phyloP scores from a whole-genome alignment of 345 rosid genomes.

The Citrus hindsii region DNA sequence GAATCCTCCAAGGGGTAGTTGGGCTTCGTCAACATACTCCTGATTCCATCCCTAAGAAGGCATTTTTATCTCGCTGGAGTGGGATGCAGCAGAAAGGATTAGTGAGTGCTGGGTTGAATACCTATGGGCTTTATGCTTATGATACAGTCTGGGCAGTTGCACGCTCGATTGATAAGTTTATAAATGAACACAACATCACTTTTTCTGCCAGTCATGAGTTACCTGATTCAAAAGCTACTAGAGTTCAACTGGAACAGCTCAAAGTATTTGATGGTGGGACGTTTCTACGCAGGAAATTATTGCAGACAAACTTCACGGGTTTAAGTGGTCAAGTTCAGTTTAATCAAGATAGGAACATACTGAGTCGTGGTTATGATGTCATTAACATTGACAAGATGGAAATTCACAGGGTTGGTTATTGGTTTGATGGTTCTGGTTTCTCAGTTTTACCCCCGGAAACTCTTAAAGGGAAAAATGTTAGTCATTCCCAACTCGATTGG shows the following conservation, averaged over 20 bases:
- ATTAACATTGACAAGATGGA: slow-evolving; percentile 50
- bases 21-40: slow-evolving; percentile 72
- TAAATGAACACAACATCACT: slow-evolving; percentile 43
- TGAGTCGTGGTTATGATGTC: slow-evolving; percentile 62
- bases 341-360: slow-evolving; percentile 43
- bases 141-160: slow-evolving; percentile 91
- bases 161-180: slow-evolving; percentile 43
- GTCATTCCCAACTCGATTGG: slow-evolving; percentile 33
- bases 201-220: slow-evolving; percentile 50
- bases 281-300: slow-evolving; percentile 37
- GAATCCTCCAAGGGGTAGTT: slow-evolving; percentile 56
- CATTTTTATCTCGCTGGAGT: slow-evolving; percentile 47
- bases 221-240: slow-evolving; percentile 19
- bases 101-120: slow-evolving; percentile 43
- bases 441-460: slow-evolving; percentile 49
- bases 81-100: slow-evolving; percentile 40
- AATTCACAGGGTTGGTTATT: slow-evolving; percentile 58
- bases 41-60: slow-evolving; percentile 41
- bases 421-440: slow-evolving; percentile 55
- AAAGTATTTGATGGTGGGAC: slow-evolving; percentile 61
- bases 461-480: slow-evolving; percentile 19
- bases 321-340: slow-evolving; percentile 63
- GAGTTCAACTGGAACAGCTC: slow-evolving; percentile 43
- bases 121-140: slow-evolving; percentile 73
- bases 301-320: slow-evolving; percentile 72